Percentiles rank a stretch among this genome's conserved stretches.
Evolutionary conservation across 2,329 filamentous ascomycete genomes (phyloP).

Genomic region (Leptographium wingfieldii): DNA sequence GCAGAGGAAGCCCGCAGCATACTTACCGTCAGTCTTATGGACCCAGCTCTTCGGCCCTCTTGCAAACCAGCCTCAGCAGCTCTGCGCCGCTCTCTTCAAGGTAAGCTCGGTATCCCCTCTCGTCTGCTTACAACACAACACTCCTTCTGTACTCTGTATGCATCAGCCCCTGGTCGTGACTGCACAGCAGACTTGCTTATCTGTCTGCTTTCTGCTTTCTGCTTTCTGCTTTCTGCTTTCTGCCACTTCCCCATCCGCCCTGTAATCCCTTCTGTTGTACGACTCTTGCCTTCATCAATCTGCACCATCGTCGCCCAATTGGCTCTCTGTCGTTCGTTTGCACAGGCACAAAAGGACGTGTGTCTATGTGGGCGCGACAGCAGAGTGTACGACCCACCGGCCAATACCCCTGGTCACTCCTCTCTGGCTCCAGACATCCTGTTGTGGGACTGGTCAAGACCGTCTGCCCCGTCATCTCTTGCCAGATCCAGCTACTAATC

Average conservation of each 20-base stretch:
- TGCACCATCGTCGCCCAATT: background rate
- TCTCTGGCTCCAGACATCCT: constrained; percentile 8
- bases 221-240: background rate
- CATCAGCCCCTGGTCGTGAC: background rate
- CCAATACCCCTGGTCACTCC: background rate
- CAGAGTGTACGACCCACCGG: background rate
- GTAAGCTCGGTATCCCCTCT: constrained; percentile 10
- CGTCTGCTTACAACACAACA: background rate
- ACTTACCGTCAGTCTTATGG: background rate
- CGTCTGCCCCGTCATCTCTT: background rate
- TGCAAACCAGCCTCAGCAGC: constrained; percentile 5
- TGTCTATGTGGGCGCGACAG: background rate
- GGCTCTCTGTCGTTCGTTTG: background rate
- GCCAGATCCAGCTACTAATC: constrained; percentile 1
- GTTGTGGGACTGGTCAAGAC: constrained; percentile 17
- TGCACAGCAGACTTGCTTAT: background rate
- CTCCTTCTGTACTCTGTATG: background rate
- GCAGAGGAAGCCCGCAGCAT: background rate
- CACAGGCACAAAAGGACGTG: background rate
- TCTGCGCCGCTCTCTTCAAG: constrained; percentile 10
- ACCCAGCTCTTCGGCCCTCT: constrained; percentile 7
- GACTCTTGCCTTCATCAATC: background rate
- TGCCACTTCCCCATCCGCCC: background rate
- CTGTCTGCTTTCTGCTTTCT: background rate
- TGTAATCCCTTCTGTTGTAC: background rate